Base-by-base conservation (phyloP, 352 stramenopile genomes). In the Phytophthora kernoviae region DNA sequence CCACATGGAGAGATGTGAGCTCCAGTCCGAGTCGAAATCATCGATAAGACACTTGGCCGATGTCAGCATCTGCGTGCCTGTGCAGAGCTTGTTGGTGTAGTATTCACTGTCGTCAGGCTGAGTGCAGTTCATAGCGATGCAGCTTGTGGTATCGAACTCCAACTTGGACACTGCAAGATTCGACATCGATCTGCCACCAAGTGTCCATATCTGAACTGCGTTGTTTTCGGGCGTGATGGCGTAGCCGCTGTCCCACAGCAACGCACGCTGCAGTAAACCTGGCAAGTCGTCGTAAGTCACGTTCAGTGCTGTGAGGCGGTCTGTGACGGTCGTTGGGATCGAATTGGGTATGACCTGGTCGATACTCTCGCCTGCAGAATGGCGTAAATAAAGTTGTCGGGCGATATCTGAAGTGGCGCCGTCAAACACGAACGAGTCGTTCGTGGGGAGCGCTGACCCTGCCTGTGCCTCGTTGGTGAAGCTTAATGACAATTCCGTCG, bases 221-320 rank as follows among this genome's bases (percentile, higher is more conserved):
- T 68, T 51, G 36, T 73, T 68, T 26, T 72, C 46, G 0, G 61
- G 53, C 15, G 66, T 65, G 15, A 75, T 62, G 8, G 58, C 66
- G 37, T 64, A 75, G 17, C 72, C 72, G 1, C 54, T 58, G 33
- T 81, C 72, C 72, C 72, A 81, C 0, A 81, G 52, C 15, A 81
- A 11, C 0, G 72, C 72, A 32, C 64, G 56, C 42, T 81, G 72
- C 26, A 74, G 39, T 10, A 73, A 47, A 24, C 64, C 68, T 2
- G 65, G 65, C 20, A 78, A 30, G 22, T 74, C 41, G 1, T 60
- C 41, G 26, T 60, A 75, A 14, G 51, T 60, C 0, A 67, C 45
- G 18, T 65, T 66, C 6, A 62, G 33, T 7, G 56, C 15, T 5
- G 40, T 24, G 15, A 72, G 62, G 40, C 62, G 43, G 11, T 51